A percentile compares a stretch with the other conserved stretches of the same genome.
Conservation (phyloP, 441 rosid genomes). For the Adansonia gregorii region DNA sequence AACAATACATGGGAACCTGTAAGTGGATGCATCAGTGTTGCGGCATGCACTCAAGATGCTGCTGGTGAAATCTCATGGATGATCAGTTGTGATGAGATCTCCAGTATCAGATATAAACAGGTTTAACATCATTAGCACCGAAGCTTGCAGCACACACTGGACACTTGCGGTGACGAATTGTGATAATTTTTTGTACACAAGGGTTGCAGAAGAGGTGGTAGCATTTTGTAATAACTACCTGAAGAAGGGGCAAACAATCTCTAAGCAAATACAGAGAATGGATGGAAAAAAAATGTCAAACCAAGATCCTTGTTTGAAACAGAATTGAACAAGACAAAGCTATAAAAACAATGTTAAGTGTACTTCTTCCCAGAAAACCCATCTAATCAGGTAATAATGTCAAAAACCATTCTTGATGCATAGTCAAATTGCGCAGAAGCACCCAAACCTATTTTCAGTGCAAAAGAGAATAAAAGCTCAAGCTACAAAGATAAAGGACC, state of each 20-base stretch:
- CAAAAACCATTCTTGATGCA: not conserved
- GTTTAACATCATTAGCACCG: conserved; percentile 85
- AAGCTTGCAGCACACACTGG: conserved; percentile 85
- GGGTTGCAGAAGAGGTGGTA: conserved; percentile 90
- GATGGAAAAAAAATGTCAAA: not conserved
- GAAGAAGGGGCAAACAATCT: conserved; percentile 28
- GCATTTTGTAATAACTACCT: conserved; percentile 98
- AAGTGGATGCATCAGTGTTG: conserved; percentile 24
- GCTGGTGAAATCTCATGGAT: not conserved
- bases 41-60: not conserved
- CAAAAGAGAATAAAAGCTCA: not conserved
- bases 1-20: conserved; percentile 34
- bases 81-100: conserved; percentile 9
- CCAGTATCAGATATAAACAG: conserved; percentile 68
- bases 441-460: not conserved
- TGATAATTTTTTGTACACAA: conserved; percentile 79
- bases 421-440: not conserved
- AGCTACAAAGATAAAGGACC: not conserved
- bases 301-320: conserved; percentile 9
- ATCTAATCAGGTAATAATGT: not conserved
- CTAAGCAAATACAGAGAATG: not conserved
- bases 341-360: not conserved
- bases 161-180: conserved; percentile 85
- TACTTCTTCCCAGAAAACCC: not conserved
- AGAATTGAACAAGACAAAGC: not conserved